Evolutionary conservation across 208 protist genomes (phyloP).

Genomic region (Porcisia hertigi): DNA sequence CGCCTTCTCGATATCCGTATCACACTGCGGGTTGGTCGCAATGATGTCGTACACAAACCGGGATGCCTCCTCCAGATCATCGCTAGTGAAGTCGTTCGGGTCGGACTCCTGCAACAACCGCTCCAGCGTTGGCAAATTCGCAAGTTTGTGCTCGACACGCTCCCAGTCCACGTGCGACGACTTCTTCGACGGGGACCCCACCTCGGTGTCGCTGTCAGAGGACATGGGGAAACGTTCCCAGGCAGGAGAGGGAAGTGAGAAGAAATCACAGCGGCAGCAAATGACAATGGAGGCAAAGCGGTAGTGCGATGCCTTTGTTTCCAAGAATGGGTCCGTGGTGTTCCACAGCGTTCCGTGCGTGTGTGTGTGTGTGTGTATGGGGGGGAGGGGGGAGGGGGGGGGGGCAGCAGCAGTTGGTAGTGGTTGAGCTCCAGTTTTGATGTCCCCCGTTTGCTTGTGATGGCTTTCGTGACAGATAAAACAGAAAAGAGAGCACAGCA

Average conservation of each 20-base stretch:
- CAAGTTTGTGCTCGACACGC: slow-evolving; percentile 58
- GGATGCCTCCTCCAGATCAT: slow-evolving; percentile 46
- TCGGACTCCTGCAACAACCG: slow-evolving; percentile 64
- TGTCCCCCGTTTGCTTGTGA: too few relatives aligned
- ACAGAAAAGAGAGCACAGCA: too few relatives aligned
- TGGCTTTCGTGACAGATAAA: too few relatives aligned
- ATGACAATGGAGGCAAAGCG: too few relatives aligned
- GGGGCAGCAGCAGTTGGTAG: too few relatives aligned
- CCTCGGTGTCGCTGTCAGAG: slow-evolving; percentile 36
- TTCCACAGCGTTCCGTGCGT: too few relatives aligned
- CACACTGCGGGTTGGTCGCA: slow-evolving; percentile 23
- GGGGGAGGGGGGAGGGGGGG: too few relatives aligned
- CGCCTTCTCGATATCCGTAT: slow-evolving; percentile 40
- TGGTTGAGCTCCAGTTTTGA: too few relatives aligned
- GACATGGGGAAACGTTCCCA: slow-evolving; percentile 9
- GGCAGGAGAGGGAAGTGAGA: not conserved
- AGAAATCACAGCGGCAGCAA: too few relatives aligned
- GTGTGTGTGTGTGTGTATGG: too few relatives aligned
- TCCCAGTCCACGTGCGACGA: slow-evolving; percentile 30
- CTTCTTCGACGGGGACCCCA: slow-evolving; percentile 3
- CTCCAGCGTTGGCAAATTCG: slow-evolving; percentile 75
- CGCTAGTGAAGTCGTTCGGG: slow-evolving; percentile 63
- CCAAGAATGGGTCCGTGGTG: too few relatives aligned
- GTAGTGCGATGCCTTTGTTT: too few relatives aligned
- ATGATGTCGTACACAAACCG: slow-evolving; percentile 60